Evolutionary conservation across 2,329 filamentous ascomycete genomes (phyloP).

Genomic region (Penicillium sp.): DNA sequence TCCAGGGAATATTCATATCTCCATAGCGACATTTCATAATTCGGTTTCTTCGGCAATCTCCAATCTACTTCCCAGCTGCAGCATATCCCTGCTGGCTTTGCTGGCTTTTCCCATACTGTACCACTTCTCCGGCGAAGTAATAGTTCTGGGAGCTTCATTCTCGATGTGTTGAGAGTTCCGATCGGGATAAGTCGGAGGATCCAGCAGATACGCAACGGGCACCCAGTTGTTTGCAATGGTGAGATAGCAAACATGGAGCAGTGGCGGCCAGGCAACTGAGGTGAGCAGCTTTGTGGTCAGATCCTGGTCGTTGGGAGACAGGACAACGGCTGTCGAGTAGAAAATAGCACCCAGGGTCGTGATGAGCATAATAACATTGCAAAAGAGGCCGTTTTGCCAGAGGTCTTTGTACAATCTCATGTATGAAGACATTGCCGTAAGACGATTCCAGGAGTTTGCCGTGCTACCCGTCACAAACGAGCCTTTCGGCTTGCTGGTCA

Average conservation of each 20-base stretch:
- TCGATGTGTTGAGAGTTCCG: neutral
- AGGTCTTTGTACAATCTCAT: conserved; percentile 16
- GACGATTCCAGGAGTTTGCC: conserved; percentile 26
- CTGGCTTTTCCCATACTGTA: conserved; percentile 1
- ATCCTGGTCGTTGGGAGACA: neutral
- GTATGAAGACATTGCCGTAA: neutral
- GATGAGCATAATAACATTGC: conserved; percentile 16
- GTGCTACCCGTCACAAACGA: conserved; percentile 33
- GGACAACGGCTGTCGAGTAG: neutral
- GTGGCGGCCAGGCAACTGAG: conserved; percentile 23
- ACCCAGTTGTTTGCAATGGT: conserved; percentile 19
- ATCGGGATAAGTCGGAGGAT: conserved; percentile 15
- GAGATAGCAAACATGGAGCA: conserved; percentile 23
- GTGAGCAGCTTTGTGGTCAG: conserved; percentile 6
- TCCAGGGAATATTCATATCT: neutral
- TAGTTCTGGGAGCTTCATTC: too few species aligned
- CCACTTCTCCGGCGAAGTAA: neutral
- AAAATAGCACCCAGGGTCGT: conserved; percentile 8
- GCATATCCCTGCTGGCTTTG: conserved; percentile 5
- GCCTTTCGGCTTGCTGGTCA: conserved; percentile 27
- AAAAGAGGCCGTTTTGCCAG: conserved; percentile 18
- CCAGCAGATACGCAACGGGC: conserved; percentile 21
- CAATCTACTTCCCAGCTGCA: conserved; percentile 2
- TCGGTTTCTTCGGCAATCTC: conserved; percentile 5
- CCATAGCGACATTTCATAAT: neutral